Percentiles rank a stretch among this genome's conserved stretches.
phyloP scores from a whole-genome alignment of 495 filamentous ascomycete species.

The Xanthoparmelia taractica region DNA sequence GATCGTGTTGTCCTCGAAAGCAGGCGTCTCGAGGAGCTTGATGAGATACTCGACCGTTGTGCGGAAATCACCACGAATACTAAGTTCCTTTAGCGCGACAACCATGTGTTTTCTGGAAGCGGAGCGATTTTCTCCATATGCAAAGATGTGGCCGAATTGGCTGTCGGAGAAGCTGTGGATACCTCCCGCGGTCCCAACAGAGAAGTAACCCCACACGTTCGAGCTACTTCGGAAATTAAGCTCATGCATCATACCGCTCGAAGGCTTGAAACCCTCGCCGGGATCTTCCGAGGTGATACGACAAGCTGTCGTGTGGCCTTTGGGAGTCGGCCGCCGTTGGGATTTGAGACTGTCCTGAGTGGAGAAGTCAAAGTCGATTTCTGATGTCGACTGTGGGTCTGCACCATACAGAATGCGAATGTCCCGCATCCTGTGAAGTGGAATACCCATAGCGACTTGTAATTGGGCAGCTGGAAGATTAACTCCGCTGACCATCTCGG shows the following conservation, averaged over 20 bases:
- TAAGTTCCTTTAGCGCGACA: slow-evolving; percentile 94
- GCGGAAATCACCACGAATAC: slow-evolving; percentile 98
- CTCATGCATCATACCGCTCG: slow-evolving; percentile 97
- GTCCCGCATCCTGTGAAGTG: slow-evolving; percentile 88
- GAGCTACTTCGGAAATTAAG: slow-evolving; percentile 97
- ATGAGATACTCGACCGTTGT: slow-evolving; percentile 99
- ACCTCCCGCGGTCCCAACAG: slow-evolving; percentile 87
- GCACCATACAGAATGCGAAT: slow-evolving; percentile 95
- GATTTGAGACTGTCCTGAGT: slow-evolving; percentile 73
- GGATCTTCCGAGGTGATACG: slow-evolving; percentile 99
- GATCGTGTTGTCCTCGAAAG: slow-evolving; percentile 98
- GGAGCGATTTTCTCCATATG: slow-evolving; percentile 92
- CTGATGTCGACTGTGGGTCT: slow-evolving; percentile 73
- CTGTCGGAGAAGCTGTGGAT: slow-evolving; percentile 99
- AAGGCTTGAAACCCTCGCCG: slow-evolving; percentile 98
- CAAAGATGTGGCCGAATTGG: slow-evolving; percentile 99
- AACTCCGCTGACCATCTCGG: slow-evolving; percentile 98
- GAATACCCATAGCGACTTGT: slow-evolving; percentile 98
- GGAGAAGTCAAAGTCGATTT: slow-evolving; percentile 96
- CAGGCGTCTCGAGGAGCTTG: slow-evolving; percentile 95
- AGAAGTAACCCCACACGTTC: slow-evolving; percentile 99
- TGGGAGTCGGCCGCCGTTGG: slow-evolving; percentile 83
- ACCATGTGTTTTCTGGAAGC: slow-evolving; percentile 99
- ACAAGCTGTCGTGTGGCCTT: slow-evolving; percentile 95
- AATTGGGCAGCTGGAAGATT: slow-evolving; percentile 95